These are phyloP conservation scores for Chrysophaeum taylorii DNA, from an alignment of 352 stramenopile genomes.

Conservation along the genomic window DNA sequence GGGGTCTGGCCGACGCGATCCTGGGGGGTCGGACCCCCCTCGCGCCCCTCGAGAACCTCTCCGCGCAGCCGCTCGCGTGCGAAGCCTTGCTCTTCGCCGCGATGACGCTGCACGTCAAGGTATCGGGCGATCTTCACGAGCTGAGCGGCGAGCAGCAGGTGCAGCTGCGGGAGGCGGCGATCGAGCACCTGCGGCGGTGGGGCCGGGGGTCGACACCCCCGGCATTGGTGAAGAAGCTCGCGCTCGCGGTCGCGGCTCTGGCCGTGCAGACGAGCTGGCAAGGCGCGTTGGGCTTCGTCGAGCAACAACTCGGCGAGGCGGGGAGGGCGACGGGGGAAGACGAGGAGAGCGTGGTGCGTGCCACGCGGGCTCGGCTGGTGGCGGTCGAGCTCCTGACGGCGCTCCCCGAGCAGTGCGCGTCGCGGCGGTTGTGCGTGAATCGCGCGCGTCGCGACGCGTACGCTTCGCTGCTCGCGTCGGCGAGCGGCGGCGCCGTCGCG, in stretches of 20 bases:
- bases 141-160: background rate
- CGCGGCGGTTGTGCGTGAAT: background rate
- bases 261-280: conserved; percentile 7
- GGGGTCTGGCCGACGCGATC: background rate
- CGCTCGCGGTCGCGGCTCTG: background rate
- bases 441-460: background rate
- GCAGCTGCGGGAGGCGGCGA: background rate
- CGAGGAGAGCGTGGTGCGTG: background rate
- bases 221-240: conserved; percentile 1
- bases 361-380: background rate
- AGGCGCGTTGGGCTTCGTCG: background rate
- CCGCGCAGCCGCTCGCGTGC: background rate
- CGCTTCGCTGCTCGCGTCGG: background rate
- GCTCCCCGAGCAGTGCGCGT: conserved; percentile 9
- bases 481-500: background rate
- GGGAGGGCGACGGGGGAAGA: background rate
- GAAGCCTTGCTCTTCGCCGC: background rate
- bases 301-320: background rate
- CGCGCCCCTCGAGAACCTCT: background rate
- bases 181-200: background rate
- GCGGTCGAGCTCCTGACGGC: background rate
- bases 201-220: background rate
- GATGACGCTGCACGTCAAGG: conserved; percentile 9
- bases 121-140: conserved; percentile 6
- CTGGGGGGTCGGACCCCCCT: background rate